Evolutionary conservation across 129 eudicot species (phyloP).

Genomic region (sunflower (Helianthus annuus)): DNA sequence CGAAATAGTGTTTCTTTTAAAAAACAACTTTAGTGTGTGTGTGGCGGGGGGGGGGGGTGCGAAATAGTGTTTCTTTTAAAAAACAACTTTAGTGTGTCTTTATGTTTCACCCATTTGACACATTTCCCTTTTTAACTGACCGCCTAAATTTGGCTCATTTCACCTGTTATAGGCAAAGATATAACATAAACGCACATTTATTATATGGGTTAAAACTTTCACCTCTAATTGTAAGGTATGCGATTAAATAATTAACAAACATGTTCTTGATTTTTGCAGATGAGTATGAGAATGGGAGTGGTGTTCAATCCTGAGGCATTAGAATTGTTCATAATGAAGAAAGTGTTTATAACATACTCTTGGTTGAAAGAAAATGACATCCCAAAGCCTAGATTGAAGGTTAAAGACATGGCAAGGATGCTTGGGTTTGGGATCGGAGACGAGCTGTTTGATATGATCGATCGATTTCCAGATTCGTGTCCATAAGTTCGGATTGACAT

Average conservation of each 20-base stretch:
- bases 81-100: background rate
- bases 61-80: no score
- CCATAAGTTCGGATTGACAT: constrained; percentile 6
- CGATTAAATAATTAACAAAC: background rate
- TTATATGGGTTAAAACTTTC: background rate
- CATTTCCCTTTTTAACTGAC: background rate
- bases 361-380: constrained; percentile 79
- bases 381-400: constrained; percentile 77
- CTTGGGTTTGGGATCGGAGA: constrained; percentile 96
- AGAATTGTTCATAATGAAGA: constrained; percentile 84
- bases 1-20: no score
- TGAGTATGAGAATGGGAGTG: constrained; percentile 88
- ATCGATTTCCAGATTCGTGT: constrained; percentile 35
- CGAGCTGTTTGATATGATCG: constrained; percentile 82
- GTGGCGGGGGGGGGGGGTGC: no score
- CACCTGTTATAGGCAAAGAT: background rate
- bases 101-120: background rate
- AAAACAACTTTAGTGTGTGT: background rate
- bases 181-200: background rate
- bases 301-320: constrained; percentile 93
- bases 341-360: constrained; percentile 72
- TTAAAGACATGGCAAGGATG: constrained; percentile 93
- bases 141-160: background rate
- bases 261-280: constrained; percentile 43
- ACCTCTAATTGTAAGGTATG: background rate